Base-by-base conservation (phyloP, 1,284 basidiomycete genomes). In the Mycosarcoma maydis region DNA sequence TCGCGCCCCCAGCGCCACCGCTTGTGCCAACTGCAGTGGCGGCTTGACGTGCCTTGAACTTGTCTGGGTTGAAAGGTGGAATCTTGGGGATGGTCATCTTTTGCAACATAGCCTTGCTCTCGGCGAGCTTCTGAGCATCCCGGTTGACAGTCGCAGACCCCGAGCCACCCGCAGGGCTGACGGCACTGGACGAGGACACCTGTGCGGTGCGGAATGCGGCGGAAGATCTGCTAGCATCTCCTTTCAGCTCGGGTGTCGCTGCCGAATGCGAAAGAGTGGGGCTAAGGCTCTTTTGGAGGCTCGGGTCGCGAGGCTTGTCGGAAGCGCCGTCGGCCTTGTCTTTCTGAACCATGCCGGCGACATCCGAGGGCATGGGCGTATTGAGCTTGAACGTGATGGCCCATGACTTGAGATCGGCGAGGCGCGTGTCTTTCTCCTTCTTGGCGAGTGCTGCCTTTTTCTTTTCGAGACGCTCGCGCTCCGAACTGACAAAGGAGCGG, bases 331-430 rank as follows among this genome's bases (percentile, higher is more conserved):
- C 54, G 9, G 68, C 62, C 29, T 77, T 75, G 43, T 73, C 72
- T 51, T 69, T 68, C 38, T 66, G 59, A 46, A 60, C 59, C 54
- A 67, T 93, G 5, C 90, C 87, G n/a, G 96, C 89, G 49, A 98
- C 87, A 82, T 98, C 95, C 41, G 92, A 90, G 11, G 93, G 94
- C 70, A 97, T 92, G 8, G 93, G 92, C 79, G 93, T 90, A 80
- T 94, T 94, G 49, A 96, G 88, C 91, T 95, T 96, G 88, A 98
- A 98, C 69, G 84, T 90, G 81, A 91, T 87, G 73, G 92, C 92
- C 85, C 97, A 98, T 83, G 90, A 90, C 80, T 93, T 87, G 45
- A 98, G 85, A 46, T 98, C 94, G 11, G 92, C 90, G 84, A 97
- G 88, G 51, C 90, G 88, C 78, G 90, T 92, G 81, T 94, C 92